Evolutionary conservation across 805 yeast species (phyloP).

Genomic region (Saccharomyces kudriavzevii): DNA sequence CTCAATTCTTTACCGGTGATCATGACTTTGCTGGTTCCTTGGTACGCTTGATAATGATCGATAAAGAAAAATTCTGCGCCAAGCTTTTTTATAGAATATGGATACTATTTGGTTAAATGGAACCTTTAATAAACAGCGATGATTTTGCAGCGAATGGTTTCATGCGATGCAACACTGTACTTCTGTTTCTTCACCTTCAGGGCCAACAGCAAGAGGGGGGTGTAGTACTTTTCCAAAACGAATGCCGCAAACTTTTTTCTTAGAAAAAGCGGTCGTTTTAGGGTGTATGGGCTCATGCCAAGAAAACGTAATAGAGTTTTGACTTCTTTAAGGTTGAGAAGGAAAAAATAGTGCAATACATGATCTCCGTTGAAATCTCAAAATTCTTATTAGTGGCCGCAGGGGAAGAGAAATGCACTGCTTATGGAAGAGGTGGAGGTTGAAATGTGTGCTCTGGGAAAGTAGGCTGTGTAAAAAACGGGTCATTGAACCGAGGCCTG

Average conservation of each 20-base stretch:
- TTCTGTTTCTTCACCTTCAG: not conserved
- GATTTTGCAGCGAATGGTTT: not conserved
- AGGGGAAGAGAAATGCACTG: not conserved
- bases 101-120: not conserved
- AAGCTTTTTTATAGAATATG: not conserved
- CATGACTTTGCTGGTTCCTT: not conserved
- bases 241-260: not conserved
- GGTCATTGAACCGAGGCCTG: not conserved
- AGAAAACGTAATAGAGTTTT: not conserved
- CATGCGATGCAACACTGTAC: not conserved
- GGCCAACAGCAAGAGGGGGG: not conserved
- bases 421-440: not conserved
- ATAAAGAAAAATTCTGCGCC: not conserved
- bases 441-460: not conserved
- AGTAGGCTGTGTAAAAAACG: not conserved
- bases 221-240: not conserved
- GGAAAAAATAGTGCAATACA: not conserved
- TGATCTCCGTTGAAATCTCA: not conserved
- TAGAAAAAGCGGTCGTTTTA: not conserved
- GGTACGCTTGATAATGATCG: not conserved
- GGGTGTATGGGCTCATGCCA: not conserved
- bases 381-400: too few relatives aligned
- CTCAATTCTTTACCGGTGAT: constrained; percentile 52
- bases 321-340: not conserved
- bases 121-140: not conserved